Evolutionary conservation across 768 basidiomycete species (phyloP), one percentile per base, ranked within the genome.

Genomic region (Kwoniella dejecticola): DNA sequence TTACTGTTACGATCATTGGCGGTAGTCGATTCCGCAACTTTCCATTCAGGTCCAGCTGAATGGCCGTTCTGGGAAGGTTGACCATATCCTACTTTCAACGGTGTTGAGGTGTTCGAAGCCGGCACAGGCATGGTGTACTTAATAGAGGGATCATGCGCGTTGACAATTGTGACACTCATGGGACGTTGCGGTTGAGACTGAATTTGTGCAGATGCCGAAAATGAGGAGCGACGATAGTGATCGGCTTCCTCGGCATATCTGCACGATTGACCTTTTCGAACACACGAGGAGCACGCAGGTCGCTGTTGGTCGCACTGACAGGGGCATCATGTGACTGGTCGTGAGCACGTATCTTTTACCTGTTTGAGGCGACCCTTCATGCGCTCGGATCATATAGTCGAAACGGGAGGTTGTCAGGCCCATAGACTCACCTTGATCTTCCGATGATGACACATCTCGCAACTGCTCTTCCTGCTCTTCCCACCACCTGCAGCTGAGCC

Each of bases 381-480:
- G n/a, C n/a, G n/a, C n/a, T n/a, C n/a, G n/a, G n/a, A n/a, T n/a
- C n/a, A n/a, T n/a, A n/a, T n/a, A n/a, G n/a, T n/a, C n/a, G n/a
- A n/a, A n/a, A n/a, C n/a, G n/a, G n/a, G n/a, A n/a, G n/a, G n/a
- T n/a, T n/a, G 46, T 19, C 52, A 27, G 26, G n/a, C n/a, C n/a
- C n/a, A n/a, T n/a, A n/a, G 38, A 66, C 71, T 50, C 49, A 68
- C 71, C 56, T 62, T 64, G 62, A 72, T 72, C 38, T 72, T 72
- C 33, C 71, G 41, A 61, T 64, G 66, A 53, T 69, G 68, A 66
- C 71, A 72, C 10, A 72, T 53, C 21, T 67, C 63, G 52, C 71
- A 72, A 47, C 68, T 69, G 30, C 70, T 71, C 48, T 71, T 71
- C 57, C 70, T 66, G 36, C 67, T 68, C 52, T 71, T 71, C 26